These are phyloP conservation scores for Cercospora canescens DNA, from an alignment of 2,329 filamentous ascomycete species.

Conservation along the genomic window DNA sequence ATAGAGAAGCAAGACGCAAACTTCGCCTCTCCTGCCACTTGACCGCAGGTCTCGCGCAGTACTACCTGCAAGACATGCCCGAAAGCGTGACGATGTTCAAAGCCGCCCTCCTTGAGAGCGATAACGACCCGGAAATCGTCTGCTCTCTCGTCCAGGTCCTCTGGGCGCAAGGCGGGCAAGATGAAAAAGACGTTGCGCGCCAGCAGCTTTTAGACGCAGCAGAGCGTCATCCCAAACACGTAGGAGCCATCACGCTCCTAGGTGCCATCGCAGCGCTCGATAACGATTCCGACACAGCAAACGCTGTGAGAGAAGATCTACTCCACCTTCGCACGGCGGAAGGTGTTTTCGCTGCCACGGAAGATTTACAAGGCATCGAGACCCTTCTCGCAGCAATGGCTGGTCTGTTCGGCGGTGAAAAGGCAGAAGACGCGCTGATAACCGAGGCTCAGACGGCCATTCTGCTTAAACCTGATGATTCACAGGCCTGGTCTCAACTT, in stretches of 20 bases:
- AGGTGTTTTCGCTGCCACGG: conserved; percentile 52
- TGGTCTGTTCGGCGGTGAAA: conserved; percentile 45
- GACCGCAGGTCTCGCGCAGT: conserved; percentile 80
- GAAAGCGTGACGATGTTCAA: conserved; percentile 78
- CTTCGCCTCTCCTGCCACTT: conserved; percentile 81
- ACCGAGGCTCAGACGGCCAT: conserved; percentile 73
- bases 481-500: conserved; percentile 78
- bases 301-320: conserved; percentile 78
- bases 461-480: conserved; percentile 76
- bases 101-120: conserved; percentile 73
- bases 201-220: conserved; percentile 79
- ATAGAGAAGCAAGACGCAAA: conserved; percentile 64
- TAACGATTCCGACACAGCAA: conserved; percentile 72
- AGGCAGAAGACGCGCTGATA: conserved; percentile 49
- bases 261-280: conserved; percentile 83
- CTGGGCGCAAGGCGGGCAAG: conserved; percentile 81
- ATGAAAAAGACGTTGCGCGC: conserved; percentile 73
- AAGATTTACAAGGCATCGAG: conserved; percentile 69
- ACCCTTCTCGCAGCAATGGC: conserved; percentile 76
- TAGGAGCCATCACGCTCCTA: conserved; percentile 76
- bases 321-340: conserved; percentile 69
- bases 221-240: conserved; percentile 70
- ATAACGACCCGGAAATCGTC: conserved; percentile 75
- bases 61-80: conserved; percentile 65
- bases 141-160: conserved; percentile 88